Conservation (phyloP, 2,329 filamentous ascomycete species). For the Phaeophleospora eucalypticola region DNA sequence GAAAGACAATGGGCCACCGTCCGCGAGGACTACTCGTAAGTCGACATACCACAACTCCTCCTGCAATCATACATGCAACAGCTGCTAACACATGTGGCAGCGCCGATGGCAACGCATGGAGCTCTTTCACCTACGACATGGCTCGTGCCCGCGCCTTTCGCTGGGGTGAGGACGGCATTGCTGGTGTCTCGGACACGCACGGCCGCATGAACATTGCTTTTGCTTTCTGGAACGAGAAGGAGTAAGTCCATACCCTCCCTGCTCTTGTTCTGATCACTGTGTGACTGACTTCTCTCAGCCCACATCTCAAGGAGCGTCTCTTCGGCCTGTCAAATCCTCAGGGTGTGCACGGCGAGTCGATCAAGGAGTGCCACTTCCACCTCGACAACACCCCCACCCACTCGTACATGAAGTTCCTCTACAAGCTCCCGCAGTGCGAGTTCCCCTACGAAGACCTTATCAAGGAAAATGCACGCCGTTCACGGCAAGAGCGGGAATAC, state of each 20-base stretch:
- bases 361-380: constrained; percentile 97
- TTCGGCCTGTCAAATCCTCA: constrained; percentile 95
- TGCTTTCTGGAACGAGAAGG: constrained; percentile 96
- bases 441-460: constrained; percentile 91
- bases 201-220: constrained; percentile 90
- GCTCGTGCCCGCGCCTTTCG: constrained; percentile 82
- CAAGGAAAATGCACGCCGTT: constrained; percentile 74
- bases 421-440: constrained; percentile 89
- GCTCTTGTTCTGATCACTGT: neutral
- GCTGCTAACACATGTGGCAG: constrained; percentile 41
- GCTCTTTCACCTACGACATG: constrained; percentile 91
- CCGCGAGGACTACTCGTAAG: constrained; percentile 69
- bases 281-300: constrained; percentile 54
- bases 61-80: neutral
- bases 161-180: constrained; percentile 97
- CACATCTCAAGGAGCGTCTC: constrained; percentile 89
- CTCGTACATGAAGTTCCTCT: constrained; percentile 98
- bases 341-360: constrained; percentile 93
- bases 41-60: constrained; percentile 20
- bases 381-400: constrained; percentile 90
- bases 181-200: constrained; percentile 90
- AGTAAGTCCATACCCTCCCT: constrained; percentile 53
- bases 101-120: constrained; percentile 89
- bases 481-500: constrained; percentile 78
- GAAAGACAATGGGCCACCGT: constrained; percentile 93